These are phyloP conservation scores for Naganishia friedmannii DNA, from an alignment of 768 basidiomycete species.

Conservation along the genomic window DNA sequence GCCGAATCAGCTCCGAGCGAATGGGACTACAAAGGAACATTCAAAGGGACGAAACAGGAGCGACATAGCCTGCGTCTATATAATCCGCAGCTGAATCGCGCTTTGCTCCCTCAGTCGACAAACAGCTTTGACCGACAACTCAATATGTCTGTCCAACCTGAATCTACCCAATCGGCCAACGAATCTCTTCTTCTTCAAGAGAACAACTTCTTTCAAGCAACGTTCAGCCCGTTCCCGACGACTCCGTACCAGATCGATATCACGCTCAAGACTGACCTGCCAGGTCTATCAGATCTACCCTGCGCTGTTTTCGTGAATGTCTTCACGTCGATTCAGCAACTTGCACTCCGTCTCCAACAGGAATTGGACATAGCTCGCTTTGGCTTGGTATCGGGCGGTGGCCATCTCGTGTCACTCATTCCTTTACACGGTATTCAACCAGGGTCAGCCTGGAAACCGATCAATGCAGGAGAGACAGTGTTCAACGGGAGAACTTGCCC, in stretches of 20 bases:
- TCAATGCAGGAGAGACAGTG: not conserved
- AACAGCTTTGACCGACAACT: not conserved
- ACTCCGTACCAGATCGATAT: constrained; percentile 24
- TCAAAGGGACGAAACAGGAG: not conserved
- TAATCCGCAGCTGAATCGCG: not conserved
- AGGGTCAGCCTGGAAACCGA: constrained; percentile 12
- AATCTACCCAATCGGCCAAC: not conserved
- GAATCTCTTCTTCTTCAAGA: not conserved
- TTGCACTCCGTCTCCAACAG: not conserved
- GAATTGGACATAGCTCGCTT: constrained; percentile 4
- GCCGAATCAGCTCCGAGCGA: not conserved
- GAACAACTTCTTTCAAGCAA: not conserved
- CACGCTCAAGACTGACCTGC: not conserved
- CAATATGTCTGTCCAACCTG: not conserved
- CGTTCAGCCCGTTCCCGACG: not conserved
- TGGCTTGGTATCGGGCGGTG: constrained; percentile 7
- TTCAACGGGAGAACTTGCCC: not conserved
- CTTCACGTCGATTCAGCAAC: constrained; percentile 10
- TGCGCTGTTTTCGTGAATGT: not conserved
- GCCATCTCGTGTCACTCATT: not conserved
- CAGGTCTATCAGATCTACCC: not conserved
- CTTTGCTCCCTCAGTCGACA: not conserved
- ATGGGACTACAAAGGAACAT: not conserved
- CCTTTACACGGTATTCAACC: constrained; percentile 13
- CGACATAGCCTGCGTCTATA: not conserved